These are phyloP conservation scores for Paraphaeosphaeria minitans DNA, from an alignment of 2,329 filamentous ascomycete genomes.

Conservation along the genomic window DNA sequence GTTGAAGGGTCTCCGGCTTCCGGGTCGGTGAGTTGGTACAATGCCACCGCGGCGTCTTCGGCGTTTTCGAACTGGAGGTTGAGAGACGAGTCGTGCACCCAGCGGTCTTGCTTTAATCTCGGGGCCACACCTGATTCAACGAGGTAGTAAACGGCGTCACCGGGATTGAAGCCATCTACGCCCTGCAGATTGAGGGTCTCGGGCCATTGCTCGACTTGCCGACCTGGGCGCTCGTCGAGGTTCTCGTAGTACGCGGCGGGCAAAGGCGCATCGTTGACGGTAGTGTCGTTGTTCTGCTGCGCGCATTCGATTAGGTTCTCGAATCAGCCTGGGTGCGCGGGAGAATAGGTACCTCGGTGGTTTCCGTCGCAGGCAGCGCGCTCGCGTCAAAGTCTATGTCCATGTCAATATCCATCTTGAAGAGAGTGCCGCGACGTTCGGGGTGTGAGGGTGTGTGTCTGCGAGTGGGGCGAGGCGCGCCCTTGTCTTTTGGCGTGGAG, in stretches of 20 bases:
- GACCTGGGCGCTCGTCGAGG: slow-evolving; percentile 26
- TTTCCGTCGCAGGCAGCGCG: slow-evolving; percentile 22
- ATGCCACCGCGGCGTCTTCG: slow-evolving; percentile 59
- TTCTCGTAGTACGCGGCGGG: slow-evolving; percentile 43
- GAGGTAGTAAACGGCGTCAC: slow-evolving; percentile 78
- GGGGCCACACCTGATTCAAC: slow-evolving; percentile 67
- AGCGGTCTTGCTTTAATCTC: slow-evolving; percentile 70
- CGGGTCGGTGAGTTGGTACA: slow-evolving; percentile 58
- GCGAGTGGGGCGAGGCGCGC: slow-evolving; percentile 18
- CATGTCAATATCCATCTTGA: slow-evolving; percentile 40
- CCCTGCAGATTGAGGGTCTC: slow-evolving; percentile 84
- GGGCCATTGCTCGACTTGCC: slow-evolving; percentile 41
- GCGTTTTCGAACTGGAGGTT: slow-evolving; percentile 76
- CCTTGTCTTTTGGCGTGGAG: neutral
- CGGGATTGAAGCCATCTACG: slow-evolving; percentile 79
- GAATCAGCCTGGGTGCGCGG: slow-evolving; percentile 9
- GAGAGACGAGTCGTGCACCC: slow-evolving; percentile 92
- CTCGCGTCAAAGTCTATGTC: slow-evolving; percentile 37
- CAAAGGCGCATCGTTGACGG: slow-evolving; percentile 23
- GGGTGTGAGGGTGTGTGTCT: slow-evolving; percentile 9
- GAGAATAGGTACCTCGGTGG: slow-evolving; percentile 25
- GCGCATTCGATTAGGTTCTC: slow-evolving; percentile 12
- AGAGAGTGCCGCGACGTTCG: slow-evolving; percentile 7
- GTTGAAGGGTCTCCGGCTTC: slow-evolving; percentile 52
- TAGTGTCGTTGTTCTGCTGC: slow-evolving; percentile 14